Conservation (phyloP, 371 early-diverging fungal species). For the Rhizopus microsporus region DNA sequence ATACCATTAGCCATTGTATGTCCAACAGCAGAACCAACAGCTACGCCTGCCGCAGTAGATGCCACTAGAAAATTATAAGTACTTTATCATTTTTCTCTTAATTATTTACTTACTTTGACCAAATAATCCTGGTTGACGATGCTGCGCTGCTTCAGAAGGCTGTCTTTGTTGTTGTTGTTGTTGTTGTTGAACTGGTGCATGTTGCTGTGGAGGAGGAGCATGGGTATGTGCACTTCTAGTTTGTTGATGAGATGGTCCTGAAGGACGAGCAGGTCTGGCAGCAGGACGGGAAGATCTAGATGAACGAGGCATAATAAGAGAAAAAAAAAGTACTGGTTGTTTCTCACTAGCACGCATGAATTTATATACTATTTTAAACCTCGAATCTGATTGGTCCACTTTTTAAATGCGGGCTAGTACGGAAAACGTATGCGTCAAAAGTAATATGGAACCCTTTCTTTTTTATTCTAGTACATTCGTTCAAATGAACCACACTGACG, state of each 20-base stretch:
- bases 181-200: constrained; percentile 25
- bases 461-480: not conserved
- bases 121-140: constrained; percentile 73
- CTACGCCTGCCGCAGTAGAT: constrained; percentile 91
- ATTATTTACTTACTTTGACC: constrained; percentile 55
- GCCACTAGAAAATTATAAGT: constrained; percentile 56
- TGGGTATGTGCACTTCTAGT: constrained; percentile 70
- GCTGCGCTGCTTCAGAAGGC: constrained; percentile 37
- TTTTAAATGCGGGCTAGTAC: not conserved
- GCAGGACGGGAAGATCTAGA: constrained; percentile 45
- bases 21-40: constrained; percentile 86
- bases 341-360: not conserved
- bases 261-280: constrained; percentile 49
- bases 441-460: not conserved
- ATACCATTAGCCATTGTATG: constrained; percentile 71
- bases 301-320: constrained; percentile 21
- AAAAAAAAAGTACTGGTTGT: constrained; percentile 3
- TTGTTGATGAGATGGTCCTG: constrained; percentile 58
- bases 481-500: constrained; percentile 1
- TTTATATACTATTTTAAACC: too few species aligned
- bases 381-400: not conserved
- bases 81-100: not conserved
- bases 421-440: constrained; percentile 4
- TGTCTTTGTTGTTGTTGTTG: constrained; percentile 38
- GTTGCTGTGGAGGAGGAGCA: constrained; percentile 52